Evolutionary conservation across 106 monocot genomes (phyloP).

Genomic region (Narthecium ossifragum): DNA sequence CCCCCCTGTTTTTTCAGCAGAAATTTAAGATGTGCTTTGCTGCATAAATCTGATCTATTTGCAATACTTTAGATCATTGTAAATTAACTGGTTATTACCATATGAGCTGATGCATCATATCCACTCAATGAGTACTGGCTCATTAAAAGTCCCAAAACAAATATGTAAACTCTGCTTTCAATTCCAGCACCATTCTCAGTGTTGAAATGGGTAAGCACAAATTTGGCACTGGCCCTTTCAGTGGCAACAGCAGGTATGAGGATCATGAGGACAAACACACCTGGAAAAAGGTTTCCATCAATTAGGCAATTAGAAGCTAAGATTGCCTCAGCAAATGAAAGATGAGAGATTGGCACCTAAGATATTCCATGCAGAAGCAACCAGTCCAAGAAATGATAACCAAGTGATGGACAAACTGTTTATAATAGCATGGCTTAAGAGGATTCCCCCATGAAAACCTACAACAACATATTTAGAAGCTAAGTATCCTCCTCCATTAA

Average conservation of each 20-base stretch:
- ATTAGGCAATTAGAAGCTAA: not conserved
- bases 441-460: constrained; percentile 54
- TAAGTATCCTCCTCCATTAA: constrained; percentile 73
- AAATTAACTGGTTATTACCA: no score
- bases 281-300: no score
- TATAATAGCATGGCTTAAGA: constrained; percentile 60
- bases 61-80: no score
- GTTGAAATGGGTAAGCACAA: constrained; percentile 90
- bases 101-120: constrained; percentile 91
- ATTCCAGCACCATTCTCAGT: constrained; percentile 64
- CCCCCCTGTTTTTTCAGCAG: no score
- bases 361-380: constrained; percentile 80
- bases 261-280: constrained; percentile 91
- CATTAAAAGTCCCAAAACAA: constrained; percentile 79
- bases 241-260: constrained; percentile 69
- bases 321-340: not conserved
- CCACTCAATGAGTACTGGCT: constrained; percentile 74
- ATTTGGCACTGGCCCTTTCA: constrained; percentile 62
- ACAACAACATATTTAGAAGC: constrained; percentile 80
- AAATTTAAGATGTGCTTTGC: no score
- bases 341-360: constrained; percentile 42
- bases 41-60: no score
- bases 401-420: constrained; percentile 62
- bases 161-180: constrained; percentile 69
- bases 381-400: constrained; percentile 64